Base-by-base conservation (phyloP, 2,329 filamentous ascomycete genomes). In the Fusarium azukiicola region DNA sequence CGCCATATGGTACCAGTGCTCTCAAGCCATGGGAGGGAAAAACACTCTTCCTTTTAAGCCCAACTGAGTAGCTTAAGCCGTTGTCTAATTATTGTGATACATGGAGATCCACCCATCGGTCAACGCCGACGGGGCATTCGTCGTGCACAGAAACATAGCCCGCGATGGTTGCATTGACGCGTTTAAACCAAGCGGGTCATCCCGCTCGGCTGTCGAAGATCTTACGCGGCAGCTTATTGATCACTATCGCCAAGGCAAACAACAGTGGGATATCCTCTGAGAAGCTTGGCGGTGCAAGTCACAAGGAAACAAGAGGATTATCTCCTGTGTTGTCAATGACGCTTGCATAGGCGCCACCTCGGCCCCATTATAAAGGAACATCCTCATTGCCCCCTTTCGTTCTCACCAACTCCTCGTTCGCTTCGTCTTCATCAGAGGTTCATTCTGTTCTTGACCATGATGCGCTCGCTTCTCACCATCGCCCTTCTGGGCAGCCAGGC, bases 401-500 rank as follows among this genome's bases (percentile, higher is more conserved):
- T 61, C 56, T 61, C 10, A 11, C 27, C 27, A 32, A 32, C 27
- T 32, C 27, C 27, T 32, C 27, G 27, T 32, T 32, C 27, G 27
- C 27, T 32, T 32, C 27, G 27, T 32, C 27, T 32, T 32, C 27
- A 61, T 42, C 36, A 40, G 21, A 36, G 10, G 36, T 14, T 23
- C n/a, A 17, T 23, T 40, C n/a, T 17, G 14, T 61, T 36, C 14
- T 61, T 61, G 9, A 66, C 10, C 23, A 66, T 66, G 61, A 46
- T 66, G 11, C 42, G 42, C 23, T 66, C 42, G 27, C 23, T 79
- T 12, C 40, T 80, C 1, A 27, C 74, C 1, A 40, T 72, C 19
- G 68, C 72, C 63, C 46, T 78, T 5, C 40, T 82, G 42, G 73
- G 74, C 1, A 66, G 73, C 17, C 80, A 78, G 40, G 16, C 79